A percentile compares a stretch with the other conserved stretches of the same genome.
Evolutionary conservation across 2,329 filamentous ascomycete genomes (phyloP).

Genomic region (Monilinia vaccinii-corymbosi): DNA sequence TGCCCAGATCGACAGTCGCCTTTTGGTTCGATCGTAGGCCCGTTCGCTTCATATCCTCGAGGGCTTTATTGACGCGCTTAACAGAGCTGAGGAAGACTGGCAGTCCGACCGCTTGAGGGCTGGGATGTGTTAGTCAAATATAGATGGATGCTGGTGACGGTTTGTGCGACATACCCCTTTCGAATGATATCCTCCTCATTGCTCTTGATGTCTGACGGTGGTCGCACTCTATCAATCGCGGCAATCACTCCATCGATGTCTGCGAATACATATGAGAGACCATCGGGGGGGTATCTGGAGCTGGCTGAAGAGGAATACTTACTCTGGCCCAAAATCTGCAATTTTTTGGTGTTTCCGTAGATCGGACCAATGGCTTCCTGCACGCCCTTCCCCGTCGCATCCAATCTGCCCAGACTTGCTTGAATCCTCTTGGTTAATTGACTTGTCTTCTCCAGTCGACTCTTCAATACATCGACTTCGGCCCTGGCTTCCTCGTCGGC

Average conservation of each 20-base stretch:
- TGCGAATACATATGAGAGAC: constrained; percentile 27
- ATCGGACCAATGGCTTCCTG: constrained; percentile 88
- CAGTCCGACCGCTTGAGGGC: constrained; percentile 73
- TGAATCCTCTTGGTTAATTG: constrained; percentile 94
- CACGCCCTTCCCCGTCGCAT: constrained; percentile 82
- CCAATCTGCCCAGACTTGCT: constrained; percentile 72
- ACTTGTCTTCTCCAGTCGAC: constrained; percentile 80
- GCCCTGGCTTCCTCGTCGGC: constrained; percentile 58
- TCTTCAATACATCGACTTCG: constrained; percentile 62
- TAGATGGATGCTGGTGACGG: background rate
- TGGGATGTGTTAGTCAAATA: constrained; percentile 26
- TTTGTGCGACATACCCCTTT: constrained; percentile 42
- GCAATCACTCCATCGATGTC: constrained; percentile 79
- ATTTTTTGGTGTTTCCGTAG: constrained; percentile 80
- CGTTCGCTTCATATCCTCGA: constrained; percentile 76
- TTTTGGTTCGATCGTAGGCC: constrained; percentile 89
- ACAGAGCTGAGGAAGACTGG: constrained; percentile 81
- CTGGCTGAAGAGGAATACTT: constrained; percentile 28
- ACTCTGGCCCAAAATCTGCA: constrained; percentile 83
- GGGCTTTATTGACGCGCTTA: constrained; percentile 78
- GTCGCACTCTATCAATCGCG: constrained; percentile 79
- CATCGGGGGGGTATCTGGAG: background rate
- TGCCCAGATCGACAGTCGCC: constrained; percentile 70
- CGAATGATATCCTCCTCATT: constrained; percentile 88
- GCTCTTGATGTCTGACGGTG: constrained; percentile 87